Evolutionary conservation across 2,329 filamentous ascomycete species (phyloP).

Genomic region (Pseudogymnoascus sp.): DNA sequence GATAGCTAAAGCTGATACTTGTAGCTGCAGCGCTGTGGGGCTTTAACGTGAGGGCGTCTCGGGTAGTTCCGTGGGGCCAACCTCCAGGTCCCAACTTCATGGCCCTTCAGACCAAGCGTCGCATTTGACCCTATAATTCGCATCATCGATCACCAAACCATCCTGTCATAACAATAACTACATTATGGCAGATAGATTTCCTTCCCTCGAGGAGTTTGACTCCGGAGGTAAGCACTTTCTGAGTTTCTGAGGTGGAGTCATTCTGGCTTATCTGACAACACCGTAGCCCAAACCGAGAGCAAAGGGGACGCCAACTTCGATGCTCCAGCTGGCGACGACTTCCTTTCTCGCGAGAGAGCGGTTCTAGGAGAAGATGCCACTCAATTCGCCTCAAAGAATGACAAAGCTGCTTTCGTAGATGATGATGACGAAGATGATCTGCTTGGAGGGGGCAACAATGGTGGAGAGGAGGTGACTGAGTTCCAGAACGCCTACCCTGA

Average conservation of each 20-base stretch:
- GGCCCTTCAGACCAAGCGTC: not conserved
- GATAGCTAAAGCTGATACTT: constrained; percentile 6
- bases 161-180: constrained; percentile 7
- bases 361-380: constrained; percentile 86
- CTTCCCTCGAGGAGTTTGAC: constrained; percentile 52
- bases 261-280: constrained; percentile 15
- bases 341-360: constrained; percentile 85
- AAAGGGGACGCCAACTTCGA: constrained; percentile 43
- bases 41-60: constrained; percentile 1
- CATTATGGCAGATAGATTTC: constrained; percentile 52
- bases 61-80: constrained; percentile 8
- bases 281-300: constrained; percentile 60
- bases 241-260: constrained; percentile 1
- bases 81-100: constrained; percentile 9
- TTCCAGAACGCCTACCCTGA: constrained; percentile 92
- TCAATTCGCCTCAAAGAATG: constrained; percentile 73
- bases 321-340: constrained; percentile 65
- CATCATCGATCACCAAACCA: constrained; percentile 8
- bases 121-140: not conserved
- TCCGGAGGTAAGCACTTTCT: constrained; percentile 36
- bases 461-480: constrained; percentile 33
- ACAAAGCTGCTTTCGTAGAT: constrained; percentile 57
- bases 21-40: constrained; percentile 5
- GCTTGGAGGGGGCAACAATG: constrained; percentile 52
- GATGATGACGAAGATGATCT: constrained; percentile 60